Conservation (phyloP, 2,329 filamentous ascomycete genomes). For the Penicillium sp. region DNA sequence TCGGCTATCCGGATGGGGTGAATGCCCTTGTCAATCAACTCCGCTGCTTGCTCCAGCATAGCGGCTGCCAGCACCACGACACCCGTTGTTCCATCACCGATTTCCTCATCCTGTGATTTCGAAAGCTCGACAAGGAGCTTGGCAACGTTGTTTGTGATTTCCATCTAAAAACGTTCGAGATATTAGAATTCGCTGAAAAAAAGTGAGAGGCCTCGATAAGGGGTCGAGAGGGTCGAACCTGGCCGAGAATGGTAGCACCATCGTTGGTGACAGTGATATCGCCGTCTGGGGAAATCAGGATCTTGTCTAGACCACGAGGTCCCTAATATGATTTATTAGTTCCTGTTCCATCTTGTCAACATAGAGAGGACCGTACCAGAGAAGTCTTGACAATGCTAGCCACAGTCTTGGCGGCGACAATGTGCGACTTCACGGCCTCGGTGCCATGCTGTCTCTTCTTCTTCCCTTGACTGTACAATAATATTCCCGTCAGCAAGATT, state of each 20-base stretch:
- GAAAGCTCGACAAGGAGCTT: conserved; percentile 96
- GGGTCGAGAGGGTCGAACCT: conserved; percentile 48
- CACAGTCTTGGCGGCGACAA: conserved; percentile 92
- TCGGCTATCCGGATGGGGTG: conserved; percentile 98
- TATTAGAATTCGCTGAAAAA: conserved; percentile 18
- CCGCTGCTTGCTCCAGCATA: conserved; percentile 92
- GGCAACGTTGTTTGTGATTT: conserved; percentile 97
- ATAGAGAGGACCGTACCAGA: conserved; percentile 57
- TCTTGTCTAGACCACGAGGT: conserved; percentile 96
- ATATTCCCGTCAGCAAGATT: conserved; percentile 30
- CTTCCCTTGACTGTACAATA: conserved; percentile 75
- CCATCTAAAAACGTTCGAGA: conserved; percentile 68
- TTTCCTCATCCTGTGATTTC: conserved; percentile 98
- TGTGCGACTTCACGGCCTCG: conserved; percentile 97
- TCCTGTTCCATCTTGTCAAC: neutral
- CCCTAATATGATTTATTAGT: conserved; percentile 55
- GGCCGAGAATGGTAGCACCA: conserved; percentile 92
- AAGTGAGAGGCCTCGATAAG: conserved; percentile 6
- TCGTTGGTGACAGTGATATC: conserved; percentile 99
- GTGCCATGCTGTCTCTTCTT: conserved; percentile 97
- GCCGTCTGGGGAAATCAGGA: conserved; percentile 96
- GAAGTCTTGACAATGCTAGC: conserved; percentile 98
- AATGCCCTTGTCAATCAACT: conserved; percentile 99
- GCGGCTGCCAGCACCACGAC: conserved; percentile 95
- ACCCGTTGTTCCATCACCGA: conserved; percentile 96